Evolutionary conservation across 441 rosid species (phyloP).

Genomic region (Euphorbia corollata): DNA sequence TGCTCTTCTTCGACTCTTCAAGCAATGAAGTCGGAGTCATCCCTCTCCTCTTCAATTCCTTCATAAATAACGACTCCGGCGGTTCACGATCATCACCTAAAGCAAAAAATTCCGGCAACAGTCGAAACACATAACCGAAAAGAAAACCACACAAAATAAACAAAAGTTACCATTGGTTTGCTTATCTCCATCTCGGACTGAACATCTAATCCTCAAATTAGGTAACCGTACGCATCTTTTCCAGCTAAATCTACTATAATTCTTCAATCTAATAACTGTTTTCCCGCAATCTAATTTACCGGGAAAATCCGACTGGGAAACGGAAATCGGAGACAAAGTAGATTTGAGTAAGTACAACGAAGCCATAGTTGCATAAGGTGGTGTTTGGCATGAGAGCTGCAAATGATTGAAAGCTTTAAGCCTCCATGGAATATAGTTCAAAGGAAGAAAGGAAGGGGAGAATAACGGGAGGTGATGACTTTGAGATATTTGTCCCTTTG

Average conservation of each 20-base stretch:
- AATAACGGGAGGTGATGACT: not conserved
- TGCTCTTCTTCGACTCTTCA: slow-evolving; percentile 44
- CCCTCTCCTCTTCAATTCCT: slow-evolving; percentile 85
- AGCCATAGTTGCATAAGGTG: slow-evolving; percentile 28
- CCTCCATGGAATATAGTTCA: not conserved
- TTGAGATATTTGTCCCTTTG: not conserved
- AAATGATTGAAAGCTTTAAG: slow-evolving; percentile 5
- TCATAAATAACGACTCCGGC: slow-evolving; percentile 88
- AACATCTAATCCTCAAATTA: slow-evolving; percentile 39
- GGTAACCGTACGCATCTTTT: slow-evolving; percentile 18
- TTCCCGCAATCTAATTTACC: slow-evolving; percentile 34
- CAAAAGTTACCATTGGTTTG: slow-evolving; percentile 40
- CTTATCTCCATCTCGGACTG: slow-evolving; percentile 43
- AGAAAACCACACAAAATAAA: not conserved
- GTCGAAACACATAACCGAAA: not conserved
- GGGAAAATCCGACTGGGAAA: slow-evolving; percentile 38
- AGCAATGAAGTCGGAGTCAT: slow-evolving; percentile 84
- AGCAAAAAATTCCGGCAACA: slow-evolving; percentile 1
- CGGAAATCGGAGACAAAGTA: slow-evolving; percentile 35
- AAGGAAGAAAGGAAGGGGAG: slow-evolving; percentile 5
- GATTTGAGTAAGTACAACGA: slow-evolving; percentile 37
- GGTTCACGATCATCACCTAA: slow-evolving; percentile 64
- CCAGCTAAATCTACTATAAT: slow-evolving; percentile 15
- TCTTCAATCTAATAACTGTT: slow-evolving; percentile 29
- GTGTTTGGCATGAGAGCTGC: slow-evolving; percentile 13